A percentile compares a stretch with the other conserved stretches of the same genome.
Conservation (phyloP, 2,329 filamentous ascomycete species). For the Aureobasidium mangrovei region DNA sequence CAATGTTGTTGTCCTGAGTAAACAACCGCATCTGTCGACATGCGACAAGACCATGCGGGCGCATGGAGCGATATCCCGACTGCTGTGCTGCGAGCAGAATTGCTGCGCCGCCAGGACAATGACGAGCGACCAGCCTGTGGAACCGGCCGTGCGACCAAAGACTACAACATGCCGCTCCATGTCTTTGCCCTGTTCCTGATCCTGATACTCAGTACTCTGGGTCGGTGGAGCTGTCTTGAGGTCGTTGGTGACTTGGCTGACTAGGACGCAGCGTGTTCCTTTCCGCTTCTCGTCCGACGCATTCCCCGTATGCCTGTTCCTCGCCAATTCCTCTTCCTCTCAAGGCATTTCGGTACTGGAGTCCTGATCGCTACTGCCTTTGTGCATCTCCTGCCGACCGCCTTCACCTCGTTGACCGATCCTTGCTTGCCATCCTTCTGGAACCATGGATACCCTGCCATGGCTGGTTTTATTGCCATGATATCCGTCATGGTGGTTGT, state of each 20-base stretch:
- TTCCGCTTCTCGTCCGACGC: conserved; percentile 51
- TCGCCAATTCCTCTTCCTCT: conserved; percentile 50
- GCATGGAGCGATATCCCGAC: conserved; percentile 33
- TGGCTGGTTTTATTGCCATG: conserved; percentile 78
- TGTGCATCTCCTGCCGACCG: conserved; percentile 53
- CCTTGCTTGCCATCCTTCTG: conserved; percentile 68
- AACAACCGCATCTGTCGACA: conserved; percentile 7
- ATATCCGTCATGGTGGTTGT: conserved; percentile 73
- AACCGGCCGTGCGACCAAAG: conserved; percentile 36
- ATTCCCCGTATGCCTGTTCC: conserved; percentile 54
- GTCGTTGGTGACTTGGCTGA: background rate
- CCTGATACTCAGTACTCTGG: conserved; percentile 45
- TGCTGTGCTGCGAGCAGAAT: conserved; percentile 40
- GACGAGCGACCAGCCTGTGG: conserved; percentile 43
- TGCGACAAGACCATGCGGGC: conserved; percentile 8
- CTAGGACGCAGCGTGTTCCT: conserved; percentile 44
- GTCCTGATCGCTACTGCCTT: conserved; percentile 51
- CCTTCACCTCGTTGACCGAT: conserved; percentile 52
- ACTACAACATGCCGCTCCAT: conserved; percentile 49
- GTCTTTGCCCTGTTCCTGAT: conserved; percentile 51
- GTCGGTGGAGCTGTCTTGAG: conserved; percentile 25
- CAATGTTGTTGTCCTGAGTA: conserved; percentile 9
- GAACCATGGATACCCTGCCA: conserved; percentile 67
- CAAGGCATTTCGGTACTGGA: conserved; percentile 50
- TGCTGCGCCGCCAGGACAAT: conserved; percentile 40